phyloP scores from a whole-genome alignment of 202 grass and related monocot species.

The Sporobolus alterniflorus region DNA sequence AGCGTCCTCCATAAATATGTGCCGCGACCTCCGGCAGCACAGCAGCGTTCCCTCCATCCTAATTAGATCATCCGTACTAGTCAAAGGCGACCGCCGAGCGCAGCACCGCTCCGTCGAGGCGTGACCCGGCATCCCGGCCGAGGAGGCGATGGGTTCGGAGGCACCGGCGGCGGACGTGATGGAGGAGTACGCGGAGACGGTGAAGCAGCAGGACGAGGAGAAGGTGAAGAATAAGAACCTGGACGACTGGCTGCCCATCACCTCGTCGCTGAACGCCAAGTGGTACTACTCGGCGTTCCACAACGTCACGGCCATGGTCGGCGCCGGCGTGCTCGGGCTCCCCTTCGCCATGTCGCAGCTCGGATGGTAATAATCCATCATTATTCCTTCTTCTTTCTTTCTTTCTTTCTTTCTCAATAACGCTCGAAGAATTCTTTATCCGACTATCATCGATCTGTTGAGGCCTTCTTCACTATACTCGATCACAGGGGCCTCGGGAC shows the following conservation, averaged over 20 bases:
- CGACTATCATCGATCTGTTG: too few relatives aligned
- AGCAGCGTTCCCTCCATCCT: too few relatives aligned
- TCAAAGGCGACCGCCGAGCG: too few relatives aligned
- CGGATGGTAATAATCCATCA: too few relatives aligned
- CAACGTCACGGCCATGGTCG: conserved; percentile 66
- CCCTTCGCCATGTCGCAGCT: conserved; percentile 70
- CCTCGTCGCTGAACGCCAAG: conserved; percentile 14
- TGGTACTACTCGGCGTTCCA: conserved; percentile 66
- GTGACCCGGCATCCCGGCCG: neutral
- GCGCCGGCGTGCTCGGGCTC: conserved; percentile 64
- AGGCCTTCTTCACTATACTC: too few relatives aligned
- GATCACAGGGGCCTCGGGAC: neutral
- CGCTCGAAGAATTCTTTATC: too few relatives aligned
- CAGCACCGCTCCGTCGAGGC: neutral
- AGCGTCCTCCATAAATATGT: neutral
- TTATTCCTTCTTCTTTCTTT: neutral
- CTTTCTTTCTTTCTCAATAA: neutral
- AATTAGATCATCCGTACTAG: too few relatives aligned
- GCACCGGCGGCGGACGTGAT: neutral
- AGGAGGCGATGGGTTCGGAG: neutral
- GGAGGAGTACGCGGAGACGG: neutral
- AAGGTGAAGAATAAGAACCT: neutral
- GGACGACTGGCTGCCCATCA: conserved; percentile 38
- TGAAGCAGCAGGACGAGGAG: neutral
- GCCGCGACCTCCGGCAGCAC: too few relatives aligned